phyloP scores from a whole-genome alignment of 2,329 filamentous ascomycete species.

The Aspergillus viridinutans region DNA sequence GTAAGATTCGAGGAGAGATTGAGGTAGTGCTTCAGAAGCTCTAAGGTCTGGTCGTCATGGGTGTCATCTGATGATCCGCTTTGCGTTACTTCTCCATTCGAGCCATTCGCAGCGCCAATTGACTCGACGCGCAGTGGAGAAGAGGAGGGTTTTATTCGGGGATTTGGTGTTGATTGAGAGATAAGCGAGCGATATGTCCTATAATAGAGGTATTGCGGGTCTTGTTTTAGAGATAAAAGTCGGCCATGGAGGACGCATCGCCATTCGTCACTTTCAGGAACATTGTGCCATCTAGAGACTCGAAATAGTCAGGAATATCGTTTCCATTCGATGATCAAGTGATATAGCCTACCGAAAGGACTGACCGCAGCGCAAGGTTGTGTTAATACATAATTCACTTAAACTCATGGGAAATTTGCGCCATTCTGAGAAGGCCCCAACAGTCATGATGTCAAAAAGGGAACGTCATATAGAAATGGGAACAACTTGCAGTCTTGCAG shows the following conservation, averaged over 20 bases:
- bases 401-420: slow-evolving; percentile 77
- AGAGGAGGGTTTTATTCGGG: slow-evolving; percentile 15
- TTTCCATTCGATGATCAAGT: not conserved
- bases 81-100: slow-evolving; percentile 17
- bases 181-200: slow-evolving; percentile 57
- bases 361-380: slow-evolving; percentile 88
- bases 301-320: slow-evolving; percentile 2
- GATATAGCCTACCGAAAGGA: slow-evolving; percentile 63
- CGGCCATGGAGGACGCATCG: slow-evolving; percentile 82
- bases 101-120: slow-evolving; percentile 4
- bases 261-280: slow-evolving; percentile 72
- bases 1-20: slow-evolving; percentile 75
- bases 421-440: slow-evolving; percentile 67
- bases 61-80: slow-evolving; percentile 12
- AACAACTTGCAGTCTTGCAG: not conserved
- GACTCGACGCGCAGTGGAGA: not conserved
- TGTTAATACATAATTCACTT: slow-evolving; percentile 88
- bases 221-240: slow-evolving; percentile 80
- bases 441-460: slow-evolving; percentile 27
- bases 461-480: not conserved
- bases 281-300: slow-evolving; percentile 71
- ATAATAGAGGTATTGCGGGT: slow-evolving; percentile 74
- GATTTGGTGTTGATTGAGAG: slow-evolving; percentile 14
- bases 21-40: slow-evolving; percentile 77
- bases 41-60: slow-evolving; percentile 65